Conservation (phyloP, 2,329 filamentous ascomycete genomes). For the Nemania serpens region DNA sequence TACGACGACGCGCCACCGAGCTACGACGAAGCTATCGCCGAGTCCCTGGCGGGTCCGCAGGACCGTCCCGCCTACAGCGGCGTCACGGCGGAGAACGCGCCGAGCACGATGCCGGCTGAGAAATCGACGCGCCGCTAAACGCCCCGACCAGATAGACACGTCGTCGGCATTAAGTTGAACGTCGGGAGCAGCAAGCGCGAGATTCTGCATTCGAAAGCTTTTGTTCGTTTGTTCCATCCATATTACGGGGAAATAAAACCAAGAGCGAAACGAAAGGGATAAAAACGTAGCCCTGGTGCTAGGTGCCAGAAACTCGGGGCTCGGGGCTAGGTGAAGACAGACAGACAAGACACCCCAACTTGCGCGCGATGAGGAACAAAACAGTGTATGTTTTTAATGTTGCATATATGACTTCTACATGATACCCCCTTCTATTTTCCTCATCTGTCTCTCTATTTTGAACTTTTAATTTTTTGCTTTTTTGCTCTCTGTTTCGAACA, state of each 20-base stretch:
- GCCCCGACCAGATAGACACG: too few relatives aligned
- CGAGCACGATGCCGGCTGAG: conserved; percentile 49
- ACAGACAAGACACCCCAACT: too few relatives aligned
- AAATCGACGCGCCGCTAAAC: conserved; percentile 30
- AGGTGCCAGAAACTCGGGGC: too few relatives aligned
- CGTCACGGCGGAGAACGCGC: conserved; percentile 64
- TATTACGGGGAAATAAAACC: too few relatives aligned
- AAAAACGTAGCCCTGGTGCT: too few relatives aligned
- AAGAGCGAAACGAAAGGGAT: too few relatives aligned
- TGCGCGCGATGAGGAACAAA: too few relatives aligned
- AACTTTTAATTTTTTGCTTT: not conserved
- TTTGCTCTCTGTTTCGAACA: not conserved
- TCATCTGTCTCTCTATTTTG: not conserved
- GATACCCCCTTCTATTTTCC: conserved; percentile 21
- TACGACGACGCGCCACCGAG: conserved; percentile 86
- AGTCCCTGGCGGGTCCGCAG: conserved; percentile 67
- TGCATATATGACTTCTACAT: conserved; percentile 11
- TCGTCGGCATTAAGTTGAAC: too few relatives aligned
- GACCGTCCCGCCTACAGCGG: conserved; percentile 71
- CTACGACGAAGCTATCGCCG: conserved; percentile 91
- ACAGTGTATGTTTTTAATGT: not conserved
- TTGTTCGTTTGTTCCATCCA: too few relatives aligned
- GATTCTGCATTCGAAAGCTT: too few relatives aligned
- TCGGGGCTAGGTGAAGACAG: too few relatives aligned
- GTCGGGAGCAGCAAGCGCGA: too few relatives aligned